These are phyloP conservation scores for Marasmius tenuissimus DNA, from an alignment of 1,284 basidiomycete species.

Conservation along the genomic window DNA sequence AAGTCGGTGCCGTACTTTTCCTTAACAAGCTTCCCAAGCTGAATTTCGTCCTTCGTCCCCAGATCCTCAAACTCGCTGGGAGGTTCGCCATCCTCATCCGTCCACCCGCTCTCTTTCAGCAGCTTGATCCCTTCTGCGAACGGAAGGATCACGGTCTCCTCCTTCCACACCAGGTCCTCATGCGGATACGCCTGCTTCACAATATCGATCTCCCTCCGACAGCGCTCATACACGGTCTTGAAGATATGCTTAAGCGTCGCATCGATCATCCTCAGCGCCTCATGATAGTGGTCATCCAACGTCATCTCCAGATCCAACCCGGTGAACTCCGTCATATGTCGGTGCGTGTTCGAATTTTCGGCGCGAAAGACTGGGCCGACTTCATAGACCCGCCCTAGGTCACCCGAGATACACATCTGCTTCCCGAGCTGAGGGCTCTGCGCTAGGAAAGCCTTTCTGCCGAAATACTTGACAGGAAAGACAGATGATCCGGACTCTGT, in stretches of 20 bases:
- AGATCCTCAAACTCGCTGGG: conserved; percentile 56
- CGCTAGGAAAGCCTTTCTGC: conserved; percentile 88
- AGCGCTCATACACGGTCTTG: conserved; percentile 73
- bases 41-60: conserved; percentile 90
- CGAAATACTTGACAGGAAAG: conserved; percentile 96
- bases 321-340: conserved; percentile 98
- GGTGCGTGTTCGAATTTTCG: conserved; percentile 95
- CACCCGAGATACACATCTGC: conserved; percentile 98
- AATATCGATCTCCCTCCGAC: conserved; percentile 77
- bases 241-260: conserved; percentile 83
- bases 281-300: conserved; percentile 98
- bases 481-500: conserved; percentile 96
- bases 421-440: conserved; percentile 97
- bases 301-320: conserved; percentile 99
- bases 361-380: conserved; percentile 96
- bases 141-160: conserved; percentile 77
- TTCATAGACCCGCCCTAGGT: conserved; percentile 97
- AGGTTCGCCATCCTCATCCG: conserved; percentile 78
- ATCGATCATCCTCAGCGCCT: conserved; percentile 87
- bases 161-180: conserved; percentile 86
- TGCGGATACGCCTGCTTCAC: conserved; percentile 87
- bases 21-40: conserved; percentile 86
- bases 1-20: conserved; percentile 96
- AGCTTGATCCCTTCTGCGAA: conserved; percentile 78
- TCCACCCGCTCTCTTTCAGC: conserved; percentile 77